Percentiles rank a stretch among this genome's conserved stretches.
Evolutionary conservation across 2,329 filamentous ascomycete species (phyloP).

Genomic region (Penicillium sp.): DNA sequence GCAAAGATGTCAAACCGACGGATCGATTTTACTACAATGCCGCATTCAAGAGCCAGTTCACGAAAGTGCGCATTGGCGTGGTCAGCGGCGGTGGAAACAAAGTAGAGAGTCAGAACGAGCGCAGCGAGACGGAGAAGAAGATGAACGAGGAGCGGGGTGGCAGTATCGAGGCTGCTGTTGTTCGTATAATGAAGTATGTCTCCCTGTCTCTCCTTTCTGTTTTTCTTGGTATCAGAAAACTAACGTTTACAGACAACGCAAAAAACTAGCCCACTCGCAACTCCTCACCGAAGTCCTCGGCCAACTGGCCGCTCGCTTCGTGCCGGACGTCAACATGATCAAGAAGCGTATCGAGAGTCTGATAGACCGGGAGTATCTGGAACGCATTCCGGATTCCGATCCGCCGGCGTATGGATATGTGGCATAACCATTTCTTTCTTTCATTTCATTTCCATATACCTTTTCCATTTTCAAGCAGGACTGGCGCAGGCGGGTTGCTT

Average conservation of each 20-base stretch:
- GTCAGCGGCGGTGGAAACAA: constrained; percentile 73
- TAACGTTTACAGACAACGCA: constrained; percentile 40
- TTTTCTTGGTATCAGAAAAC: constrained; percentile 52
- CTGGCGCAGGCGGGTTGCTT: not conserved
- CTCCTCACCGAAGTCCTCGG: constrained; percentile 50
- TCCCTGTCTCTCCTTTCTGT: constrained; percentile 24
- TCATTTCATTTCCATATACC: not conserved
- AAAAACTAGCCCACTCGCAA: constrained; percentile 44
- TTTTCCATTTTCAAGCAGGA: not conserved
- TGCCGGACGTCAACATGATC: constrained; percentile 51
- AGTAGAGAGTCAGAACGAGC: constrained; percentile 68
- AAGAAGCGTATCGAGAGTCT: constrained; percentile 52
- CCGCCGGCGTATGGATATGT: constrained; percentile 45
- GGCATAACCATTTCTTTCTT: constrained; percentile 25
- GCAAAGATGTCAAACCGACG: constrained; percentile 68
- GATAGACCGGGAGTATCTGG: constrained; percentile 53
- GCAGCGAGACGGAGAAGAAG: constrained; percentile 49
- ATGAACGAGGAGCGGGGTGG: constrained; percentile 47
- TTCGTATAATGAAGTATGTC: constrained; percentile 53
- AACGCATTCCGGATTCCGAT: constrained; percentile 38
- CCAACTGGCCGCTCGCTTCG: constrained; percentile 47
- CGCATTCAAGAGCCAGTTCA: constrained; percentile 73
- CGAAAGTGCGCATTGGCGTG: constrained; percentile 86
- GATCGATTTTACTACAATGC: constrained; percentile 82
- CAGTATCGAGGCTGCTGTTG: constrained; percentile 51